Evolutionary conservation across 768 basidiomycete species (phyloP).

Genomic region (Tephrocybe rancida): DNA sequence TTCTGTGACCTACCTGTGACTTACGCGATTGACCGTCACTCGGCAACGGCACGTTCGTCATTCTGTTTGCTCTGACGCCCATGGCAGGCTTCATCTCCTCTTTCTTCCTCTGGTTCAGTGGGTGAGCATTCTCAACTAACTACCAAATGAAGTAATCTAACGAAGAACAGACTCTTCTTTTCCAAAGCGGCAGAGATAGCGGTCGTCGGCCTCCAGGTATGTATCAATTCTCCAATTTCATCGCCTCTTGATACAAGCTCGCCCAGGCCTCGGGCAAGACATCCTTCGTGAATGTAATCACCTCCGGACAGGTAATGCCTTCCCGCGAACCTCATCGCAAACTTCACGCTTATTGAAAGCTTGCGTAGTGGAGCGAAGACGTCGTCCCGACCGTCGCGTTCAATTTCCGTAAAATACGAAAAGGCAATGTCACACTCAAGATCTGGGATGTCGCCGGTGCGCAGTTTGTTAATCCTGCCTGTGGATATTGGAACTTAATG

Average conservation of each 20-base stretch:
- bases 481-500: not conserved
- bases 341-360: not conserved
- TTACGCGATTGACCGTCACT: slow-evolving; percentile 6
- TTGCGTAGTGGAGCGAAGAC: slow-evolving; percentile 85
- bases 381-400: slow-evolving; percentile 97
- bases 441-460: slow-evolving; percentile 95
- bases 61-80: slow-evolving; percentile 2
- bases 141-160: not conserved
- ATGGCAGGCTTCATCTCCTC: slow-evolving; percentile 46
- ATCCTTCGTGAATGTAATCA: slow-evolving; percentile 90
- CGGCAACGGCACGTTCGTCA: slow-evolving; percentile 1
- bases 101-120: slow-evolving; percentile 47
- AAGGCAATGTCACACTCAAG: slow-evolving; percentile 89
- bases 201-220: slow-evolving; percentile 88
- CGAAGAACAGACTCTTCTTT: slow-evolving; percentile 69
- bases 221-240: not conserved
- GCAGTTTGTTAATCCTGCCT: slow-evolving; percentile 16
- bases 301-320: slow-evolving; percentile 70
- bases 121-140: slow-evolving; percentile 26
- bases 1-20: not conserved
- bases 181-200: slow-evolving; percentile 86
- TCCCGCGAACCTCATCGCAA: not conserved
- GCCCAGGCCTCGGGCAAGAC: slow-evolving; percentile 91
- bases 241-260: not conserved
- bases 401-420: slow-evolving; percentile 85